These are phyloP conservation scores for Fraxinus albicans DNA, from an alignment of 305 asterid genomes.

Conservation along the genomic window DNA sequence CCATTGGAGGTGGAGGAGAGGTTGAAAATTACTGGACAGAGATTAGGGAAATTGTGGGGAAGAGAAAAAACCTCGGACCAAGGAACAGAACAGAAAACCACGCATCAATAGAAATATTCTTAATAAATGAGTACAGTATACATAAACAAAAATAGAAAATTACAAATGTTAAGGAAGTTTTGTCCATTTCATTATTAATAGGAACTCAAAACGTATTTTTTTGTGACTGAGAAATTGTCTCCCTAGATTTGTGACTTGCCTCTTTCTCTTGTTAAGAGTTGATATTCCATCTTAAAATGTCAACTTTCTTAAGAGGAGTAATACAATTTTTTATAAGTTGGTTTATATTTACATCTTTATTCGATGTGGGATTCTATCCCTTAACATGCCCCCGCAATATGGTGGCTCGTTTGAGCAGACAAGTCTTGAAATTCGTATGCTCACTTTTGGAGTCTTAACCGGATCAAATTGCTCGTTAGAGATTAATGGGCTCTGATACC, in stretches of 20 bases:
- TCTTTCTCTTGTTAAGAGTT: too few relatives aligned
- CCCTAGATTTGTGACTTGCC: neutral
- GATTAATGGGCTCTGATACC: too few relatives aligned
- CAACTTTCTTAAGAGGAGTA: too few relatives aligned
- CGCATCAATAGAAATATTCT: neutral
- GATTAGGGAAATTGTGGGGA: conserved; percentile 32
- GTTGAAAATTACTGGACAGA: neutral
- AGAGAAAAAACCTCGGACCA: conserved; percentile 39
- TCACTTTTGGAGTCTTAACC: too few relatives aligned
- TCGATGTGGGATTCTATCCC: too few relatives aligned
- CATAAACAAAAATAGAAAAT: neutral
- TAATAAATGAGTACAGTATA: neutral
- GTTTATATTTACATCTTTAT: too few relatives aligned
- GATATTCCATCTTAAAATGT: too few relatives aligned
- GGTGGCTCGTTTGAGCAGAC: too few relatives aligned
- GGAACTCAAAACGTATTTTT: neutral
- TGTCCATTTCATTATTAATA: neutral
- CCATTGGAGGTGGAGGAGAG: conserved; percentile 45
- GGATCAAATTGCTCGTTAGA: too few relatives aligned
- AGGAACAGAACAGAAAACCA: neutral
- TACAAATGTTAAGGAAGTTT: neutral
- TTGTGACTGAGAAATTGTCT: neutral
- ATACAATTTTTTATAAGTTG: too few relatives aligned
- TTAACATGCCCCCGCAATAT: too few relatives aligned
- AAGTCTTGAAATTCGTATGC: too few relatives aligned